Base-by-base conservation (phyloP, 805 yeast species). In the Candida cerambycidarum region DNA sequence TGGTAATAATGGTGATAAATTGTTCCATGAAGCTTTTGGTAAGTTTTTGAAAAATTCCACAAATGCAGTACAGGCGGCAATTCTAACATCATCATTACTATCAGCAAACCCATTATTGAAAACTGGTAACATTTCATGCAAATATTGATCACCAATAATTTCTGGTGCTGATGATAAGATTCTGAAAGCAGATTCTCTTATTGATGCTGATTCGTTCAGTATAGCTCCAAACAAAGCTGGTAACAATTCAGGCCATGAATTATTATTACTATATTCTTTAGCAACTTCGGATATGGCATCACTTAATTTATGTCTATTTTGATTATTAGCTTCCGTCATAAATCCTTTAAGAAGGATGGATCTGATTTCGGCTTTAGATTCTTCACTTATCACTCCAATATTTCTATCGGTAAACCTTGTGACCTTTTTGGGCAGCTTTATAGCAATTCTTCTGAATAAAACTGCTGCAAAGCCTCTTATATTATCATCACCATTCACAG, bases 231-330 rank as follows among this genome's bases (percentile, higher is more conserved):
- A 78, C 30, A 92, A 69, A 0, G 89, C 80, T 40, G 86, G 89
- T 29, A 89, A 65, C 38, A 85, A 75, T 32, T 87, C 90, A 12
- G 83, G 79, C 99, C 99, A 92, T 4, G 71, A 62, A 4, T 73
- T 75, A 16, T 70, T 71, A 14, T 68, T 72, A 3, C 68, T 55
- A 45, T 80, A 84, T 36, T 71, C 76, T 55, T 83, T 82, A 1
- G 97, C 95, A 35, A 92, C 79, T 64, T 90, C 98, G 1, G 97
- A 87, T 37, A 93, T 84, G 7, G 96, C 95, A 69, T 93, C 99
- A 2, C 97, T 83, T 38, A 93, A 69, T 59, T 92, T 93, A 63
- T 92, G 97, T 59, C 97, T 82, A 24, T 89, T 89, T 48, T 78
- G 79, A 47, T 79, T 80, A n/a, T 85, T 69, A 59, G 83, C 88